Base-by-base conservation (phyloP, 192 early-diverging fungal species). In the Phlyctochytrium planicorne region DNA sequence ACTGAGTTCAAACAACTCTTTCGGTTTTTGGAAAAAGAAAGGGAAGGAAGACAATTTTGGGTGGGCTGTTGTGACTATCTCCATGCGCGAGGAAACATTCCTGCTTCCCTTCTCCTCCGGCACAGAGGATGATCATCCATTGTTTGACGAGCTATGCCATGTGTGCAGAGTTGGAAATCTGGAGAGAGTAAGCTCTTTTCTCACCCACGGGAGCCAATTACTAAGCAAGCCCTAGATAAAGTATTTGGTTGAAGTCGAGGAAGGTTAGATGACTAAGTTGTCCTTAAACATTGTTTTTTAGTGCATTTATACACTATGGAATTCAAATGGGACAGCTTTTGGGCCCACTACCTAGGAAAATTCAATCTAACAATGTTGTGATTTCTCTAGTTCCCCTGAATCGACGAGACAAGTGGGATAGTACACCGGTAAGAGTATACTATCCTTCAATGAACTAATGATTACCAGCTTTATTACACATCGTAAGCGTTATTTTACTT, bases 371-470 rank as follows among this genome's bases (percentile, higher is more conserved):
- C n/a, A n/a, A n/a, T n/a, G n/a, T n/a, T n/a, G 52, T 47, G 37
- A 73, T 63, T 40, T 63, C 65, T 56, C 67, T 67, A 3, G 80
- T 75, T 2, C 77, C 77, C 20, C 69, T 85, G 37, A 84, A 85
- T 68, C 12, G 35, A 4, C 75, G 75, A 12, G 83, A 84, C 62
- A 33, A 62, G 12, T 84, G 82, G 82, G 77, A 85, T 59, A 74
- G 72, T 24, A 68, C 61, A 66, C 25, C 80, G 70, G 40, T 47
- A 47, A 47, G 40, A n/a, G n/a, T n/a, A n/a, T n/a, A n/a, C n/a
- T n/a, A n/a, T n/a, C n/a, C n/a, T n/a, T n/a, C n/a, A n/a, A n/a
- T n/a, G n/a, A n/a, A n/a, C n/a, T n/a, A n/a, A n/a, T n/a, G n/a
- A n/a, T n/a, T n/a, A n/a, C n/a, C n/a, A n/a, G n/a, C n/a, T n/a